A percentile compares a stretch with the other conserved stretches of the same genome.
These are phyloP conservation scores for Fusarium sulawesiense DNA, from an alignment of 2,329 filamentous ascomycete genomes.

Conservation along the genomic window DNA sequence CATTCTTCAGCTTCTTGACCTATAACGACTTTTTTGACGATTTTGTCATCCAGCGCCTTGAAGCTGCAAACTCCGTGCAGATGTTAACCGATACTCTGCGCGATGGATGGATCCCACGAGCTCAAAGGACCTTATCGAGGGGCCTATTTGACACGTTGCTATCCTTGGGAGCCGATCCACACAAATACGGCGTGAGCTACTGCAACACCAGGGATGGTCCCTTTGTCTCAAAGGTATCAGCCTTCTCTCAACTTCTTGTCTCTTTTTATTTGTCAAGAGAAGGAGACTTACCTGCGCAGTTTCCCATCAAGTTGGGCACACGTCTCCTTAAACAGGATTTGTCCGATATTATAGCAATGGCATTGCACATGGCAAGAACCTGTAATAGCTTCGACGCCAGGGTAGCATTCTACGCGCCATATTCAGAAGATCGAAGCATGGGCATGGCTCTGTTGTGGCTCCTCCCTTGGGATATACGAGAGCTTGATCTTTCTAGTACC, in stretches of 20 bases:
- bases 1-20: neutral
- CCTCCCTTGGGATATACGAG: no score
- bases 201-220: neutral
- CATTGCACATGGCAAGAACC: neutral
- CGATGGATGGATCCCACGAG: rapidly evolving
- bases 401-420: no score
- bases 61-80: rapidly evolving
- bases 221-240: neutral
- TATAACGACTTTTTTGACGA: neutral
- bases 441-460: rapidly evolving
- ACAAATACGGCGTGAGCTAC: neutral
- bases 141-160: neutral
- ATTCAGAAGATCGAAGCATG: no score
- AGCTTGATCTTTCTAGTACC: rapidly evolving
- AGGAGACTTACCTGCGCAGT: no score
- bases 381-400: neutral
- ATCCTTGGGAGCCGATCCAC: neutral
- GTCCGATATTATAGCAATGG: neutral
- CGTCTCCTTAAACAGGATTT: neutral
- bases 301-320: no score
- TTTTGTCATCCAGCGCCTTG: neutral
- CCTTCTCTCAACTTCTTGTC: neutral
- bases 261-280: neutral
- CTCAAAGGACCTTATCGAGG: neutral
- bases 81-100: neutral